These are phyloP conservation scores for Daldinia vernicosa DNA, from an alignment of 495 filamentous ascomycete species.

Conservation along the genomic window DNA sequence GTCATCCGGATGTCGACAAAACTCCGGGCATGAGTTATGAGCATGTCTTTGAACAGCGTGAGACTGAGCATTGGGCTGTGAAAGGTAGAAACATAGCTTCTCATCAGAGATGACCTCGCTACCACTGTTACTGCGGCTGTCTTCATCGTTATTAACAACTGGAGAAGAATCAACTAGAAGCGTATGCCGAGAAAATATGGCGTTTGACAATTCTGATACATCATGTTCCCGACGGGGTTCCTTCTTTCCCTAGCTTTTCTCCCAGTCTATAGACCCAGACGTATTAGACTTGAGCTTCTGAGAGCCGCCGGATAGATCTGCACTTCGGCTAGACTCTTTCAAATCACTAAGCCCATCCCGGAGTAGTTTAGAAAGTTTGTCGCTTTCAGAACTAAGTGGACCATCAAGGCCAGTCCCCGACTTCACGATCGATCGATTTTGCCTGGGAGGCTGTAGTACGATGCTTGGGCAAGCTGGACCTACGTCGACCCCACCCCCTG, in stretches of 20 bases:
- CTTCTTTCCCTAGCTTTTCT: constrained; percentile 35
- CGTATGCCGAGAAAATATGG: neutral
- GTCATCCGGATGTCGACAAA: constrained; percentile 29
- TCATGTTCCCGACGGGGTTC: constrained; percentile 40
- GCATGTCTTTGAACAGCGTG: constrained; percentile 15
- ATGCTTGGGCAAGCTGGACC: constrained; percentile 14
- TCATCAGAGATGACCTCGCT: constrained; percentile 1
- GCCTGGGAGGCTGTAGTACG: constrained; percentile 15
- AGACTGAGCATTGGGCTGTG: constrained; percentile 20
- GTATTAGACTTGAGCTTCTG: constrained; percentile 29
- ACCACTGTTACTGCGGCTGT: constrained; percentile 5
- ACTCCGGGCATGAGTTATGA: constrained; percentile 42
- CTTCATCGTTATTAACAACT: neutral
- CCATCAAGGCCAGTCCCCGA: constrained; percentile 41
- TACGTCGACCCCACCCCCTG: neutral
- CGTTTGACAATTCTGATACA: constrained; percentile 37
- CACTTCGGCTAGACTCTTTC: constrained; percentile 25
- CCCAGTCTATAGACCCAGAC: constrained; percentile 41
- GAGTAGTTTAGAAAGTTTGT: constrained; percentile 24
- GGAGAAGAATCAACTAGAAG: neutral
- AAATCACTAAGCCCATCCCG: constrained; percentile 19
- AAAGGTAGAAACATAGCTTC: constrained; percentile 24
- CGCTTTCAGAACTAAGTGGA: constrained; percentile 42
- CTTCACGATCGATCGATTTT: constrained; percentile 15
- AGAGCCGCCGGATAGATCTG: constrained; percentile 24